A percentile compares a stretch with the other conserved stretches of the same genome.
phyloP scores from a whole-genome alignment of 2,329 filamentous ascomycete genomes.

The Arachnomyces sp. region DNA sequence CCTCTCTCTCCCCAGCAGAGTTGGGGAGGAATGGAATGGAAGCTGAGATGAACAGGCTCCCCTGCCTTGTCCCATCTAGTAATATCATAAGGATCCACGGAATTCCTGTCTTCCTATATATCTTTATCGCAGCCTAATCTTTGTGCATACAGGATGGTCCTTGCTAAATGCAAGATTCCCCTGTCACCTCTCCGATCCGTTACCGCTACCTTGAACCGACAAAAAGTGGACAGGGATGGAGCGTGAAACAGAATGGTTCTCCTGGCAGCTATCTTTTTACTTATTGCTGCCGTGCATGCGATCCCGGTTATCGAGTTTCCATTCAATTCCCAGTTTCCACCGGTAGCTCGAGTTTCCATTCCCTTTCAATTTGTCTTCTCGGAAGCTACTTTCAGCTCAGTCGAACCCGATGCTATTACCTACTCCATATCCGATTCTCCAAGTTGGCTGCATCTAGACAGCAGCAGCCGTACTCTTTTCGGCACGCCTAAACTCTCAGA shows the following conservation, averaged over 20 bases:
- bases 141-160: too few species aligned
- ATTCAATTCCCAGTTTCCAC: slow-evolving; percentile 76
- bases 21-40: too few species aligned
- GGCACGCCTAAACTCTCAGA: slow-evolving; percentile 58
- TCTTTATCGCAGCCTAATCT: too few species aligned
- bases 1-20: too few species aligned
- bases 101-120: too few species aligned
- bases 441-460: slow-evolving; percentile 67
- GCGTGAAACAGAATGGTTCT: slow-evolving; percentile 22
- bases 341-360: slow-evolving; percentile 62
- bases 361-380: slow-evolving; percentile 39
- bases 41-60: too few species aligned
- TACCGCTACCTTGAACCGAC: slow-evolving; percentile 1
- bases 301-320: slow-evolving; percentile 53
- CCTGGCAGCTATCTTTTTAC: slow-evolving; percentile 19
- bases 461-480: slow-evolving; percentile 55
- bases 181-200: too few species aligned
- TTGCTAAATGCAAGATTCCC: too few species aligned
- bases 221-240: slow-evolving; percentile 12
- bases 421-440: slow-evolving; percentile 63
- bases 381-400: slow-evolving; percentile 61
- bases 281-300: slow-evolving; percentile 25
- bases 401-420: slow-evolving; percentile 42
- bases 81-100: not conserved
- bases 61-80: not conserved